Evolutionary conservation across 495 filamentous ascomycete species (phyloP), one percentile per base, ranked within the genome.

Genomic region (Tuber microsphaerosporum): DNA sequence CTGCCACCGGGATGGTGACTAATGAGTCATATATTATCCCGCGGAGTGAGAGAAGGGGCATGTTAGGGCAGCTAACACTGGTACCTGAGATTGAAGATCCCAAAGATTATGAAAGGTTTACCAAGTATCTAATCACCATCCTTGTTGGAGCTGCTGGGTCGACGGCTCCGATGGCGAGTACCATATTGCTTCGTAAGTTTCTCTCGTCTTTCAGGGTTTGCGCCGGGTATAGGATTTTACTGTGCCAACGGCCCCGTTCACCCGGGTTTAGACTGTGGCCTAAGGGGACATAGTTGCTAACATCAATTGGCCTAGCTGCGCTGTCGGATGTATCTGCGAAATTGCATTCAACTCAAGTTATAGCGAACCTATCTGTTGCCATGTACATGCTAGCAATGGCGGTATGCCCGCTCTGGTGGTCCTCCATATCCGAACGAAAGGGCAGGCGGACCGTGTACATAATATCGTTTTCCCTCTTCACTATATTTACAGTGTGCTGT

Each of bases 351-450:
- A 89, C 89, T 0, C 83, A 89, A n/a, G 91, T 92, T 1, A 86
- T 94, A 43, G 89, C 93, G 39, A 97, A 97, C 81, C 81, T 97
- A 69, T 91, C 92, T 8, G 90, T 96, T 16, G 92, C 94, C 2
- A 83, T 97, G 71, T 97, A 96, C 82, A 94, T 97, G 94, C 87
- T 97, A 10, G 85, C 88, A 73, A 95, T 97, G 93, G 89, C 91
- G 26, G 92, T 97, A 41, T 97, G 94, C 76, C 94, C 94, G 2
- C 87, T 97, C 8, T 97, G 93, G 93, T 97, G 94, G 94, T 95
- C 92, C 3, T 91, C 90, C 4, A 96, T 97, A 82, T 94, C 92
- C 17, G 94, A 97, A 83, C 88, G 89, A 6, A 84, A 92, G 5
- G 94, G 94, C 34, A 89, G 94, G 56, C 88, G 94, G 41, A 92